Evolutionary conservation across 2,329 filamentous ascomycete genomes (phyloP).

Genomic region (Diaporthe aspalathi): DNA sequence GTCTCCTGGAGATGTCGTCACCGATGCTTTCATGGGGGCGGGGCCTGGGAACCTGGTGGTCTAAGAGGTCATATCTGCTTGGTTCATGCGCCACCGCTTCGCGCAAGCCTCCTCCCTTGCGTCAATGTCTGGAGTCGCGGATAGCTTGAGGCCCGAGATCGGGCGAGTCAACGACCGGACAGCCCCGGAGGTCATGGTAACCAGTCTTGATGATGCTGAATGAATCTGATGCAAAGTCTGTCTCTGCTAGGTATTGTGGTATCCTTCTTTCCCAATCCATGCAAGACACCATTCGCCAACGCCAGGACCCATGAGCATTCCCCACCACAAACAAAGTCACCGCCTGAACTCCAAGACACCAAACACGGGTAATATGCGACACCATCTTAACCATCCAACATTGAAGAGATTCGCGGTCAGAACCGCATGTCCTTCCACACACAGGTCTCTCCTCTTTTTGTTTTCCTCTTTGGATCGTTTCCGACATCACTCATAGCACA

Average conservation of each 20-base stretch:
- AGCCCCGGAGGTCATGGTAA: background rate
- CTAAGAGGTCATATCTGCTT: background rate
- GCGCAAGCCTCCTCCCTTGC: background rate
- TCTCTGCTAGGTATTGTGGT: constrained; percentile 31
- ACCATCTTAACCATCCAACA: background rate
- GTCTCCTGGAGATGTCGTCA: background rate
- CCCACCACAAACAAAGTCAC: background rate
- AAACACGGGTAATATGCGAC: background rate
- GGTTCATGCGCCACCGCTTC: background rate
- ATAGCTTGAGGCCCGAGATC: background rate
- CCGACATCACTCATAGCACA: background rate
- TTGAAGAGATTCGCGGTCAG: background rate
- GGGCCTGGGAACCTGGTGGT: too few relatives aligned
- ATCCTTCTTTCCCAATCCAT: constrained; percentile 16
- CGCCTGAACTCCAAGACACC: constrained; percentile 4
- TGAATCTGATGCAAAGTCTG: constrained; percentile 26
- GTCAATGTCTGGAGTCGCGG: background rate
- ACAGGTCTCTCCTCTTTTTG: background rate
- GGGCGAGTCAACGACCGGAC: background rate
- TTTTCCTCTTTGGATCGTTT: background rate
- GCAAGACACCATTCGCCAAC: constrained; percentile 32
- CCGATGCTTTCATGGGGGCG: too few relatives aligned
- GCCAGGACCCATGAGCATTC: constrained; percentile 1
- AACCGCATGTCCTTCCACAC: background rate
- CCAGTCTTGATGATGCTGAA: background rate